A percentile compares a stretch with the other conserved stretches of the same genome.
Evolutionary conservation across 805 yeast genomes (phyloP).

Genomic region (Barnettozyma vustinii): DNA sequence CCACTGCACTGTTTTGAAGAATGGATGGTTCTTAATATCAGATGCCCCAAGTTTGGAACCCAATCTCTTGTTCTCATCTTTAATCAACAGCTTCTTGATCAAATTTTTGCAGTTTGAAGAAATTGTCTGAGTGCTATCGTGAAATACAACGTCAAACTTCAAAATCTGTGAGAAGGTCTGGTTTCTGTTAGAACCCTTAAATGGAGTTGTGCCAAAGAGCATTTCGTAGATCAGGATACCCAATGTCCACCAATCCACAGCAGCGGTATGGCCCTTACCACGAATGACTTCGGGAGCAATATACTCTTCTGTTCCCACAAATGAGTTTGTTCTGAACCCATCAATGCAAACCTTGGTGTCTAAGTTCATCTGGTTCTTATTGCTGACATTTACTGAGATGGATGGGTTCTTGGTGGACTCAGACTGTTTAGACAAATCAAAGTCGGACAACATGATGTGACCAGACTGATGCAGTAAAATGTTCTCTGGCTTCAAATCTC

Average conservation of each 20-base stretch:
- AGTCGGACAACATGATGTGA: conserved; percentile 95
- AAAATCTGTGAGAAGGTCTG: conserved; percentile 85
- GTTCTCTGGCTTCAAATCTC: conserved; percentile 96
- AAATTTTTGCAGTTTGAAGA: conserved; percentile 74
- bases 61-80: conserved; percentile 82
- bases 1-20: conserved; percentile 92
- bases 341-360: conserved; percentile 95
- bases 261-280: conserved; percentile 96
- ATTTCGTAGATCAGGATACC: conserved; percentile 92
- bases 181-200: conserved; percentile 85
- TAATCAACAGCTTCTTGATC: conserved; percentile 74
- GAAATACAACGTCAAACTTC: conserved; percentile 77
- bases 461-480: conserved; percentile 93
- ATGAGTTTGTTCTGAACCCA: conserved; percentile 94
- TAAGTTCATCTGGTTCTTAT: conserved; percentile 51
- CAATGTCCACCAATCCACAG: conserved; percentile 99
- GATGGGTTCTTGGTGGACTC: conserved; percentile 73
- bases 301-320: conserved; percentile 98
- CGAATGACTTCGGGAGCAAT: conserved; percentile 97
- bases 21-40: conserved; percentile 86
- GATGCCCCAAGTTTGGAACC: conserved; percentile 95
- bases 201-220: conserved; percentile 95
- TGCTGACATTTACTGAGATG: conserved; percentile 31
- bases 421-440: conserved; percentile 89
- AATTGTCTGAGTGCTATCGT: conserved; percentile 53